Evolutionary conservation across 1,139 yeast species (phyloP).

Genomic region (Yamadazyma aaseri): DNA sequence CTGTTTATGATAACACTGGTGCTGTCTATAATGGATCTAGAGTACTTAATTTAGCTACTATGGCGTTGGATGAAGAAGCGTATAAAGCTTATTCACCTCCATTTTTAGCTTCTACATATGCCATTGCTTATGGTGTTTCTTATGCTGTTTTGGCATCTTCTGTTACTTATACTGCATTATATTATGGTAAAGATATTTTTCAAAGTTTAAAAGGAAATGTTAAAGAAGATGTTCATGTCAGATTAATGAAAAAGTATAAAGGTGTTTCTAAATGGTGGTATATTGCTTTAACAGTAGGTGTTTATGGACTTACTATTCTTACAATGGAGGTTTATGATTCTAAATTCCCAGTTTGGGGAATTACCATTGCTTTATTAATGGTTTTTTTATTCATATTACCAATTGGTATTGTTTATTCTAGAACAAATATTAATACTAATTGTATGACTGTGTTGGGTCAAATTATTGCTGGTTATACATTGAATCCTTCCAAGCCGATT

Average conservation of each 20-base stretch:
- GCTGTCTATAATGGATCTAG: slow-evolving; percentile 37
- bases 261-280: slow-evolving; percentile 71
- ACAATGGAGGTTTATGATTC: slow-evolving; percentile 38
- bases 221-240: slow-evolving; percentile 53
- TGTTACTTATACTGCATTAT: slow-evolving; percentile 41
- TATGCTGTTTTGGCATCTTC: slow-evolving; percentile 47
- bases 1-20: slow-evolving; percentile 48
- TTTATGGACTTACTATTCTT: slow-evolving; percentile 36
- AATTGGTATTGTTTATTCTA: slow-evolving; percentile 37
- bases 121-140: slow-evolving; percentile 53
- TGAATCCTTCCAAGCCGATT: slow-evolving; percentile 40
- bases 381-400: slow-evolving; percentile 39
- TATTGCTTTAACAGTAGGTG: slow-evolving; percentile 36
- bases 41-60: slow-evolving; percentile 33
- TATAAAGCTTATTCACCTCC: slow-evolving; percentile 50
- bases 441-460: slow-evolving; percentile 38
- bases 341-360: slow-evolving; percentile 36
- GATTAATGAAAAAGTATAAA: slow-evolving; percentile 55
- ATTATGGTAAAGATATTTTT: slow-evolving; percentile 52
- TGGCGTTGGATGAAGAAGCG: slow-evolving; percentile 36
- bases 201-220: slow-evolving; percentile 35
- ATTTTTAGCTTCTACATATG: slow-evolving; percentile 35
- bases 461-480: slow-evolving; percentile 41
- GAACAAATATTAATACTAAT: slow-evolving; percentile 40
- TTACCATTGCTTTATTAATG: slow-evolving; percentile 36